phyloP scores from a whole-genome alignment of 495 filamentous ascomycete species.

The Platismatia glauca region DNA sequence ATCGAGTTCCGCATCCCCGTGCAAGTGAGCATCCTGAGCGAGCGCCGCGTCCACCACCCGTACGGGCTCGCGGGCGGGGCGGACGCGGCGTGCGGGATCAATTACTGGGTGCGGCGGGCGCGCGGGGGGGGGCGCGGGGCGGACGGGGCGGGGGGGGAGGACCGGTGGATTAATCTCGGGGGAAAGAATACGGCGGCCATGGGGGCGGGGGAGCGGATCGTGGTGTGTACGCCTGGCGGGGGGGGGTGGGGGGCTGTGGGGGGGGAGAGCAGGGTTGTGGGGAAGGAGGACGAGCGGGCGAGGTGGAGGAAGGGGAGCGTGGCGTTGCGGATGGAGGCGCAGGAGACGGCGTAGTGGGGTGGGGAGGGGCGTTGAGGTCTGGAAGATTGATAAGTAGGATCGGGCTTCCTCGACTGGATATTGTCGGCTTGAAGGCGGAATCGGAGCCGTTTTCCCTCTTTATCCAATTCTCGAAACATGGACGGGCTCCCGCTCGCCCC shows the following conservation, averaged over 20 bases:
- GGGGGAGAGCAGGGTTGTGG: slow-evolving; percentile 18
- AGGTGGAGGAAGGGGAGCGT: slow-evolving; percentile 26
- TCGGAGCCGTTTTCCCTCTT: too few relatives aligned
- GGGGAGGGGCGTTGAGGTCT: neutral
- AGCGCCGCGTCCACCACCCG: slow-evolving; percentile 76
- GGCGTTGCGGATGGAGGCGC: slow-evolving; percentile 23
- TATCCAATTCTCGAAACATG: too few relatives aligned
- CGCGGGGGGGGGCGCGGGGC: slow-evolving; percentile 26
- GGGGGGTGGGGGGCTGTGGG: slow-evolving; percentile 39
- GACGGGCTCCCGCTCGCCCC: too few relatives aligned
- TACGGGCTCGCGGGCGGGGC: slow-evolving; percentile 87
- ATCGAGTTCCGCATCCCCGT: slow-evolving; percentile 90
- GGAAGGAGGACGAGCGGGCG: slow-evolving; percentile 18
- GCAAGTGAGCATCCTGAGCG: slow-evolving; percentile 80
- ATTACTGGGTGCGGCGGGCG: slow-evolving; percentile 75
- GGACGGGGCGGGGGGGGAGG: slow-evolving; percentile 42
- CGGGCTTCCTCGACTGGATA: too few relatives aligned
- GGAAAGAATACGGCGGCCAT: slow-evolving; percentile 91
- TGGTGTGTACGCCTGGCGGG: slow-evolving; percentile 52
- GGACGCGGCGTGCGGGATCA: slow-evolving; percentile 69
- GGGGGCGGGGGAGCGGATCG: slow-evolving; percentile 76
- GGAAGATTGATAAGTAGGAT: neutral
- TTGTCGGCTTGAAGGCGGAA: too few relatives aligned
- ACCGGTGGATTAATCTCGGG: slow-evolving; percentile 71
- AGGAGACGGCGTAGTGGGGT: slow-evolving; percentile 20